Evolutionary conservation across 345 rosid species (phyloP).

Genomic region (Heritiera littoralis): DNA sequence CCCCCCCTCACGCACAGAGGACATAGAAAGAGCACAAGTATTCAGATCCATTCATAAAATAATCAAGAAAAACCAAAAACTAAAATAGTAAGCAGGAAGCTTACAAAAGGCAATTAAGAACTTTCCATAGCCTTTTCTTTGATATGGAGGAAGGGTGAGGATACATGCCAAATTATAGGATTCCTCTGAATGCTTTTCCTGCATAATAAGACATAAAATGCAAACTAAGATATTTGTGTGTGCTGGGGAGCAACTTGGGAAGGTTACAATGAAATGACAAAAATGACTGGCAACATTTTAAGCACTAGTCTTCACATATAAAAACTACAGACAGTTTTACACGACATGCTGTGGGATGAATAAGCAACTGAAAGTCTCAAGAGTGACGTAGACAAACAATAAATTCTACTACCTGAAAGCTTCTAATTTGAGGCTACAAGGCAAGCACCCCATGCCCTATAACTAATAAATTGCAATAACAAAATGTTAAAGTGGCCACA

Average conservation of each 20-base stretch:
- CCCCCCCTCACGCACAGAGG: too few relatives aligned
- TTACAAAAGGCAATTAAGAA: conserved; percentile 96
- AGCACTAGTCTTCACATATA: neutral
- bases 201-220: conserved; percentile 30
- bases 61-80: neutral
- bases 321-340: neutral
- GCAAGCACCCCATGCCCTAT: neutral
- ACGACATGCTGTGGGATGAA: neutral
- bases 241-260: neutral
- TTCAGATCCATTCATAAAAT: conserved; percentile 8
- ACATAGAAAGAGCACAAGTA: neutral
- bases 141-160: conserved; percentile 96
- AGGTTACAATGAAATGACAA: neutral
- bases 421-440: neutral
- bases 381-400: neutral
- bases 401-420: neutral
- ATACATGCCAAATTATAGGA: conserved; percentile 97
- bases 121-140: conserved; percentile 98
- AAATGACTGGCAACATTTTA: neutral
- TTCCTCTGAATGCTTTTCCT: conserved; percentile 99
- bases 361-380: conserved; percentile 8
- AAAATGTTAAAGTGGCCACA: neutral
- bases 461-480: neutral
- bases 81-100: conserved; percentile 29
- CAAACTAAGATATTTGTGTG: neutral